These are phyloP conservation scores for Trypanosoma cruzi DNA, from an alignment of 208 protist genomes.

Conservation along the genomic window DNA sequence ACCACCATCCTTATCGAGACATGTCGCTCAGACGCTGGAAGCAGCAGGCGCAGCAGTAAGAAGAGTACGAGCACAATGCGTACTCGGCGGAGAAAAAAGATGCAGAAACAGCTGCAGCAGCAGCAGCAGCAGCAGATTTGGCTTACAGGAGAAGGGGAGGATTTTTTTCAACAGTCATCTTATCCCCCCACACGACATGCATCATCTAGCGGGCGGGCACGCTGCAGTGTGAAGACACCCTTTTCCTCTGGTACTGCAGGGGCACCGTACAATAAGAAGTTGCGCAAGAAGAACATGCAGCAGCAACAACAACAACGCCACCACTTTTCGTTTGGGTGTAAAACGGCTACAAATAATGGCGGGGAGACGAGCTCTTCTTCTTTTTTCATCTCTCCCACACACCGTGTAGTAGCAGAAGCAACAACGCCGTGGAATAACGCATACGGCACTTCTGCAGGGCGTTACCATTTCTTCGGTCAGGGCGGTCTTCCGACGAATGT, in stretches of 20 bases:
- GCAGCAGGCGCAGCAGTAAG: constrained; percentile 43
- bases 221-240: constrained; percentile 22
- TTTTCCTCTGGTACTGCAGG: constrained; percentile 25
- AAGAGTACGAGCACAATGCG: constrained; percentile 27
- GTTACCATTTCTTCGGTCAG: constrained; percentile 58
- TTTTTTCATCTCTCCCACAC: constrained; percentile 82
- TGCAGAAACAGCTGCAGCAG: too few relatives aligned
- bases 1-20: constrained; percentile 26
- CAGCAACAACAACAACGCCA: constrained; percentile 22
- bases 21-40: constrained; percentile 36
- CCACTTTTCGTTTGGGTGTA: constrained; percentile 3
- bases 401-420: constrained; percentile 68
- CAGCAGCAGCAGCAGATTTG: constrained; percentile 12
- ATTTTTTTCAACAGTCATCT: constrained; percentile 10
- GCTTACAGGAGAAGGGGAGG: constrained; percentile 28
- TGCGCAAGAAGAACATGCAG: constrained; percentile 50
- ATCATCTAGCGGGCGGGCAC: constrained; percentile 5
- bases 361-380: constrained; percentile 20
- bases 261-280: constrained; percentile 61
- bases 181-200: background rate
- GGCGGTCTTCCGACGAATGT: constrained; percentile 37
- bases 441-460: background rate
- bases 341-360: background rate
- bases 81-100: constrained; percentile 12
- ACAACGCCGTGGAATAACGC: constrained; percentile 37